These are phyloP conservation scores for Peziza echinospora DNA, from an alignment of 495 filamentous ascomycete genomes.

Conservation along the genomic window DNA sequence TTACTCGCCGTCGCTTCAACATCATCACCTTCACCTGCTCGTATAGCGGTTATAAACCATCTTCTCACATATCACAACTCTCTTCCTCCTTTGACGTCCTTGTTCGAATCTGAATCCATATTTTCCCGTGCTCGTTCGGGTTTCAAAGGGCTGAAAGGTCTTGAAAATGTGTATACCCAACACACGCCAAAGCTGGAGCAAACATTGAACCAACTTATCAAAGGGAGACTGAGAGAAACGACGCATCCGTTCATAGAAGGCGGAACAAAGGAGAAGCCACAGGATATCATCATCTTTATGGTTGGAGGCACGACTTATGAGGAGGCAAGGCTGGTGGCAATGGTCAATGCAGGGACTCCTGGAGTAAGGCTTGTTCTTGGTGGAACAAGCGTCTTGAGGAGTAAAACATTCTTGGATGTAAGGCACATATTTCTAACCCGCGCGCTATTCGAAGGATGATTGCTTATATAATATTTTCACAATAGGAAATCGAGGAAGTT, in stretches of 20 bases:
- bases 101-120: slow-evolving; percentile 79
- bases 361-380: slow-evolving; percentile 75
- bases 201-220: slow-evolving; percentile 78
- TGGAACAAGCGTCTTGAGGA: slow-evolving; percentile 69
- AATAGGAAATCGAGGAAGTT: slow-evolving; percentile 49
- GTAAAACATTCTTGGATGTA: slow-evolving; percentile 54
- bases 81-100: slow-evolving; percentile 46
- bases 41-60: slow-evolving; percentile 51
- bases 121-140: slow-evolving; percentile 75
- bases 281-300: slow-evolving; percentile 88
- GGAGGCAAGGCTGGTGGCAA: slow-evolving; percentile 81
- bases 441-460: background rate
- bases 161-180: slow-evolving; percentile 97
- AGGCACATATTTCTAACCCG: slow-evolving; percentile 12
- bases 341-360: slow-evolving; percentile 75
- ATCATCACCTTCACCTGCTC: slow-evolving; percentile 29
- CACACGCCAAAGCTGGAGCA: slow-evolving; percentile 75
- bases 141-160: slow-evolving; percentile 87
- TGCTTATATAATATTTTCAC: background rate
- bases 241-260: slow-evolving; percentile 87
- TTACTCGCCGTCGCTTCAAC: slow-evolving; percentile 38
- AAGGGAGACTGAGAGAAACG: slow-evolving; percentile 60
- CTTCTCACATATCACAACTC: slow-evolving; percentile 66
- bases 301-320: slow-evolving; percentile 86
- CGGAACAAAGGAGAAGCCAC: slow-evolving; percentile 76